Percentiles rank a stretch among this genome's conserved stretches.
These are phyloP conservation scores for Mycosphaerelloides madeirae DNA, from an alignment of 2,329 filamentous ascomycete genomes.

Conservation along the genomic window DNA sequence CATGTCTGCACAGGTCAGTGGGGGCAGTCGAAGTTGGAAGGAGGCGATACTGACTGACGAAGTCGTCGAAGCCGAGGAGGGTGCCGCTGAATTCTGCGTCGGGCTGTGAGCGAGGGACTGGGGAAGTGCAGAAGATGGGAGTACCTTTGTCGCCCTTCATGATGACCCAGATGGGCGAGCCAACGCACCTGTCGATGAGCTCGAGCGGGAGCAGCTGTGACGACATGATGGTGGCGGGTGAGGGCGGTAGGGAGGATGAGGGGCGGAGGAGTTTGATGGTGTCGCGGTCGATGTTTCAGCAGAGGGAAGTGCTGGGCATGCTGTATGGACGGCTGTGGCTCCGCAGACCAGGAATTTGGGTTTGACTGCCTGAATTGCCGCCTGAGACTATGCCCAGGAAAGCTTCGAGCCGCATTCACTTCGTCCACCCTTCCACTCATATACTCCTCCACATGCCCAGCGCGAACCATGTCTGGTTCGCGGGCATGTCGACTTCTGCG, in stretches of 20 bases:
- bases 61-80: constrained; percentile 94
- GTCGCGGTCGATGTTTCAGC: too few relatives aligned
- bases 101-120: constrained; percentile 1
- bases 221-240: constrained; percentile 18
- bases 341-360: too few relatives aligned
- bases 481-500: constrained; percentile 3
- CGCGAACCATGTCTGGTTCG: not conserved
- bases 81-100: constrained; percentile 85
- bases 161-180: constrained; percentile 95
- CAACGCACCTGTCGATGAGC: constrained; percentile 98
- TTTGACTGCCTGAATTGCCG: too few relatives aligned
- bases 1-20: constrained; percentile 65
- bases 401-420: too few relatives aligned
- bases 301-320: not conserved
- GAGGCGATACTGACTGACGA: constrained; percentile 77
- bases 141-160: constrained; percentile 99
- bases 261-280: too few relatives aligned
- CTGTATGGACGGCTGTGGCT: not conserved
- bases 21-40: not conserved
- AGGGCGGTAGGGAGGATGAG: not conserved
- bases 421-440: too few relatives aligned
- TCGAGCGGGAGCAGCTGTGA: constrained; percentile 50
- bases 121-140: constrained; percentile 5
- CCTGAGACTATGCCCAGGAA: too few relatives aligned
- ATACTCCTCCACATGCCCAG: too few relatives aligned